Base-by-base conservation (phyloP, 345 rosid genomes). In the Mangifera indica region DNA sequence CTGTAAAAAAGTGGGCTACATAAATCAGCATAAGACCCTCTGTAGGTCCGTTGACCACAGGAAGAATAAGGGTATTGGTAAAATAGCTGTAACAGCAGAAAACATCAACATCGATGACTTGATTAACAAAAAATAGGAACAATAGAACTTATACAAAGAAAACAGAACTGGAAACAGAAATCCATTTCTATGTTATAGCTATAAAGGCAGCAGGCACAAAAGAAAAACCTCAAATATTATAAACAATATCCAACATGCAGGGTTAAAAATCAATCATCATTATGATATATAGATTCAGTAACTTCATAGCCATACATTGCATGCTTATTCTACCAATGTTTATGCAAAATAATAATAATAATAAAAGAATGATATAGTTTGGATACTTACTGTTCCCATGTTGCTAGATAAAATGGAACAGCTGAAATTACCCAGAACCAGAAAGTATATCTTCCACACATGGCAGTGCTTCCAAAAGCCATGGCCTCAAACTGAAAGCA, bases 391-490 rank as follows among this genome's bases (percentile, higher is more conserved):
- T 79, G 79, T 81, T 95, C 99, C 99, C 99, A 96, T 37, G 99
- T 91, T 72, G 99, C 98, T 78, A 90, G 86, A 72, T 86, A 86
- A 76, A 96, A 96, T 76, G 99, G 97, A 78, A 89, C 80, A 61
- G 98, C 99, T 58, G 99, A 87, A 80, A 96, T 84, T 71, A 92
- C 80, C 99, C 99, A 95, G 81, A 92, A 92, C 93, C 94, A 95
- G 80, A 95, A 95, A 51, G 90, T 63, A 73, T 88, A 83, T 82
- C 93, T 82, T 73, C 96, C 98, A 78, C 98, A 92, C 97, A 92
- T 89, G 68, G 93, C 92, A 73, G 98, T 92, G 82, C 99, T 95
- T 25, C 89, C 92, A 68, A 86, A 95, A 24, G 98, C 99, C 96
- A 91, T 44, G 71, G 84, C 60, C 76, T 92, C 99, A 69, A 95